Evolutionary conservation across 257 asterid genomes (phyloP).

Genomic region (Lycium barbarum): DNA sequence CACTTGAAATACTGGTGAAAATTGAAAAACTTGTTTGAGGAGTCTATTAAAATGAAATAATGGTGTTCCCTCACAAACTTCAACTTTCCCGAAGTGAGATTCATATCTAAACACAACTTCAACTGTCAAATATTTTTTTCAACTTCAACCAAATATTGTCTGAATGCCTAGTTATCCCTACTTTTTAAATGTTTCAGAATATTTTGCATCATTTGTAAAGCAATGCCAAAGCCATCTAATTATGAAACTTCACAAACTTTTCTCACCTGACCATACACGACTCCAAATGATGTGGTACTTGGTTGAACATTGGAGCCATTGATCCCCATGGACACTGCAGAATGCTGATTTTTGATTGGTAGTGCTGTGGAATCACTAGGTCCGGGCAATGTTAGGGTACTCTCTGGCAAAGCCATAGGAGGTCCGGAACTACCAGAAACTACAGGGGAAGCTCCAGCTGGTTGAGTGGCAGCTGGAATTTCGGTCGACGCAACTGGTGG

Average conservation of each 20-base stretch:
- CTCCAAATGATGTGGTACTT: conserved; percentile 42
- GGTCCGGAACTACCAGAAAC: conserved; percentile 37
- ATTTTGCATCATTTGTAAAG: background rate
- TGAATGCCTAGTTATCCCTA: background rate
- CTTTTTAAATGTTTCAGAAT: background rate
- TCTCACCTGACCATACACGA: conserved; percentile 46
- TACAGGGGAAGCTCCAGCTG: conserved; percentile 32
- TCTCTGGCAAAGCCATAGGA: conserved; percentile 30
- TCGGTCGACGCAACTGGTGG: conserved; percentile 45
- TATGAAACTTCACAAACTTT: background rate
- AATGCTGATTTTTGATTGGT: conserved; percentile 31
- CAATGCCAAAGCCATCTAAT: background rate
- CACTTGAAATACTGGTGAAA: background rate
- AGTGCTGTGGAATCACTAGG: conserved; percentile 26
- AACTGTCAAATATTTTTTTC: background rate
- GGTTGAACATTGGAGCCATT: conserved; percentile 34
- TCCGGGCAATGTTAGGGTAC: conserved; percentile 31
- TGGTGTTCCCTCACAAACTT: background rate
- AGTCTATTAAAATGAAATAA: background rate
- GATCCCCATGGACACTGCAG: conserved; percentile 25
- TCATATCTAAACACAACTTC: background rate
- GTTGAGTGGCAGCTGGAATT: conserved; percentile 33
- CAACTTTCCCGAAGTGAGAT: no score
- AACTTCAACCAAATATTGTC: background rate
- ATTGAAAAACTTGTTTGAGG: background rate